Base-by-base conservation (phyloP, 148 eudicot genomes). In the Amaranthus palmeri region DNA sequence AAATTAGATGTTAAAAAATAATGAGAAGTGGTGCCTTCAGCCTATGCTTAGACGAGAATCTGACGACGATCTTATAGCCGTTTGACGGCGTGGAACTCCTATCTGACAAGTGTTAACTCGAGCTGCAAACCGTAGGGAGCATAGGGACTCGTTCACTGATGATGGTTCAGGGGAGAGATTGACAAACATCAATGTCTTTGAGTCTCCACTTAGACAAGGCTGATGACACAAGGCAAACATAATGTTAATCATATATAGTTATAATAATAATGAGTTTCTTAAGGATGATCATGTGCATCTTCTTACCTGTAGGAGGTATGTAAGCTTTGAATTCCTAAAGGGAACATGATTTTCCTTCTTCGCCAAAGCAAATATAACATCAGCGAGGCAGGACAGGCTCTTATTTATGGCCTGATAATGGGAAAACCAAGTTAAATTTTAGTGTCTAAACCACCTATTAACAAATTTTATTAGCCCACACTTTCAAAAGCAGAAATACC, bases 341-440 rank as follows among this genome's bases (percentile, higher is more conserved):
- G 96, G 96, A 53, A 88, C 88, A 76, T 90, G 92, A 77, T 77
- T 87, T n/a, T 90, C 92, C 81, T 88, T 90, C 85, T 90, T 90
- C 42, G 96, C 88, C 67, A 90, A 72, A 10, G 96, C 88, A 70
- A 81, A 84, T 75, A 90, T 86, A 58, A 90, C 96, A 76, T 88
- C 88, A 56, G 85, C 87, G 58, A 90, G 86, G 80, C 81, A 83
- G 65, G 96, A 88, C 71, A 90, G 70, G 63, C 96, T 90, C 73
- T 86, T 88, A 43, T 90, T 90, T 72, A 90, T 90, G 46, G 92
- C 90, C 88, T 90, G 78, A 50, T 18, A 41, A 58, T 47, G 46
- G 63, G 4, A 72, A 46, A 69, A 55, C 67, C 58, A 40, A 72
- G 53, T n/a, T 70, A 11, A 43, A 17, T 46, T 8, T 3, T 3